A percentile compares a stretch with the other conserved stretches of the same genome.
Evolutionary conservation across 2,329 filamentous ascomycete species (phyloP).

Genomic region (Trichoderma sp.): DNA sequence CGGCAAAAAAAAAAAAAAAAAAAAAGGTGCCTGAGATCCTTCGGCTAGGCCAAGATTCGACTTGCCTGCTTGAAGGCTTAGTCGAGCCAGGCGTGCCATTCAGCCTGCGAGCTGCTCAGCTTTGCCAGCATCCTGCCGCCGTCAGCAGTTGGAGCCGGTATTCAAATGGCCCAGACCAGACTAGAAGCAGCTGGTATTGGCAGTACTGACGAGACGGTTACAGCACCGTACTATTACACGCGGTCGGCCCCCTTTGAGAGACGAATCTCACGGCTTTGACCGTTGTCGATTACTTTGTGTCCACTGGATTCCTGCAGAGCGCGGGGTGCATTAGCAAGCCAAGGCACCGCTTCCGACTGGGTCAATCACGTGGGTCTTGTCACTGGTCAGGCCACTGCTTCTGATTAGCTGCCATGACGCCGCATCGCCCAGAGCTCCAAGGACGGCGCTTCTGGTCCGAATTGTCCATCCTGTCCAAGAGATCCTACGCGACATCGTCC

Average conservation of each 20-base stretch:
- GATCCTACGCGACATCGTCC: conserved; percentile 56
- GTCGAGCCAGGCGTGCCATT: neutral
- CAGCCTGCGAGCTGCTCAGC: neutral
- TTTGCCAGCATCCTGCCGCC: neutral
- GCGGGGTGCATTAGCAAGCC: conserved; percentile 16
- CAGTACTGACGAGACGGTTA: neutral
- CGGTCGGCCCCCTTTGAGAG: neutral
- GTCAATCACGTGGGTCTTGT: conserved; percentile 15
- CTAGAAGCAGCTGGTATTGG: neutral
- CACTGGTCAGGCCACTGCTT: neutral
- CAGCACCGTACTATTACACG: too few species aligned
- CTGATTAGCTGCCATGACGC: neutral
- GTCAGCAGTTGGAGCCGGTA: neutral
- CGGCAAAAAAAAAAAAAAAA: neutral
- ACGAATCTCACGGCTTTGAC: neutral
- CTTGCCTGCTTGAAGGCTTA: neutral
- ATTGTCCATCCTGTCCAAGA: conserved; percentile 52
- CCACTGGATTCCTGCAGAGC: neutral
- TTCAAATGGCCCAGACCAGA: neutral
- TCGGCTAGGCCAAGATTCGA: neutral
- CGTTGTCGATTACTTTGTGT: neutral
- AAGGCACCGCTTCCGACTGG: conserved; percentile 12
- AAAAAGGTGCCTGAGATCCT: conserved; percentile 8
- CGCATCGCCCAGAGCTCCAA: conserved; percentile 42
- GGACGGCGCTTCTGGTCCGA: conserved; percentile 45